These are phyloP conservation scores for Eucalyptus albens DNA, from an alignment of 345 rosid genomes.

Conservation along the genomic window DNA sequence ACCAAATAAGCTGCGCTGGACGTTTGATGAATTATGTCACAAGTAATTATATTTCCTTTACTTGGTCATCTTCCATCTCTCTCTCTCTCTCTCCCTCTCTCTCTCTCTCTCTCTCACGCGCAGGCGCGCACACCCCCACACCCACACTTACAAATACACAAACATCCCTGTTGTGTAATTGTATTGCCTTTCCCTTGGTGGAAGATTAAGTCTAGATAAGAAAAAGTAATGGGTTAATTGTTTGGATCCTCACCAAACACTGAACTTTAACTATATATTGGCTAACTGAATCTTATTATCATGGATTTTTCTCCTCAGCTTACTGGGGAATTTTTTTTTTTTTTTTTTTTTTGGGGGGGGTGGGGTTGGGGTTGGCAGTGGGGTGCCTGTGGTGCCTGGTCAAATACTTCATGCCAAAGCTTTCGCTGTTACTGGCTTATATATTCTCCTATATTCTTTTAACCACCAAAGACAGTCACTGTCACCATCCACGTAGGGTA, in stretches of 20 bases:
- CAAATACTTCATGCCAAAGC: background rate
- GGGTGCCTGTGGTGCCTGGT: background rate
- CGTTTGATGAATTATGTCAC: constrained; percentile 56
- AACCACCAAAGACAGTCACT: background rate
- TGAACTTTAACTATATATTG: background rate
- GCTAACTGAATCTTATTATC: background rate
- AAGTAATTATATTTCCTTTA: constrained; percentile 23
- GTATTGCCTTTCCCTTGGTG: background rate
- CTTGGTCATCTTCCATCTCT: background rate
- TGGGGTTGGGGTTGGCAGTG: background rate
- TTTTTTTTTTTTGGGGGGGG: background rate
- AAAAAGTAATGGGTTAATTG: background rate
- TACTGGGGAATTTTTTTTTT: background rate
- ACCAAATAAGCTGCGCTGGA: constrained; percentile 62
- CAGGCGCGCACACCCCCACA: rapidly evolving
- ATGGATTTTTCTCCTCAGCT: background rate
- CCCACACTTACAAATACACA: background rate
- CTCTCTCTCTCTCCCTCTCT: background rate
- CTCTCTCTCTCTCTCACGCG: background rate
- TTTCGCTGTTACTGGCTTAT: background rate
- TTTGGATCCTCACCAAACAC: background rate
- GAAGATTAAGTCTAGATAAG: background rate
- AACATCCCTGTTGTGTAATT: background rate
- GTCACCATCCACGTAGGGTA: background rate
- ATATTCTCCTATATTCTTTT: background rate